Conservation (phyloP, 108 stramenopile genomes). For the Stephanodiscus triporus region DNA sequence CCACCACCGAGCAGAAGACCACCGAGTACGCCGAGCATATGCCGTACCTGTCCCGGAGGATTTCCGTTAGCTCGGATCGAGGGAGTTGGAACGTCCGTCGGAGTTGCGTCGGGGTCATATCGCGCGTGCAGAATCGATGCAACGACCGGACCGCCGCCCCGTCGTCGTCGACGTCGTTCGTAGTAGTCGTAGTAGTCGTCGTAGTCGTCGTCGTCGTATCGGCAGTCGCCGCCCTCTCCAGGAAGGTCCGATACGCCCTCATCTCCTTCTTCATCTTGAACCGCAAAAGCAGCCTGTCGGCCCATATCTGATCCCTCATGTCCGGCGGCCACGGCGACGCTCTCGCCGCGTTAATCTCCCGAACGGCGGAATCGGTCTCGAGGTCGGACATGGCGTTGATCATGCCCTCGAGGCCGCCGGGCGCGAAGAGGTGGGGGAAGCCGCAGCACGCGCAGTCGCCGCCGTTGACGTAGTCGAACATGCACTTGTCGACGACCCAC, state of each 20-base stretch:
- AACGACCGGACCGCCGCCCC: conserved; percentile 21
- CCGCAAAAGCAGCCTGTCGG: conserved; percentile 76
- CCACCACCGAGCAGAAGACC: conserved; percentile 75
- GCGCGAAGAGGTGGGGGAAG: conserved; percentile 65
- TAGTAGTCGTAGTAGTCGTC: not conserved
- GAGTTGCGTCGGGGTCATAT: conserved; percentile 35
- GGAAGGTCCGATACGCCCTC: conserved; percentile 61
- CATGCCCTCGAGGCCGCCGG: conserved; percentile 48
- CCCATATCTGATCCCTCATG: conserved; percentile 86
- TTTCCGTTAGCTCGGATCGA: conserved; percentile 65
- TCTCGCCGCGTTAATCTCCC: conserved; percentile 66
- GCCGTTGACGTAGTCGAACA: conserved; percentile 84
- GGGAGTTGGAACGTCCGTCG: conserved; percentile 68
- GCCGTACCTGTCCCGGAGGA: conserved; percentile 62
- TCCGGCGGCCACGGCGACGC: conserved; percentile 76
- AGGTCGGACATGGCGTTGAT: conserved; percentile 81
- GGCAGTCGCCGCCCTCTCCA: conserved; percentile 45
- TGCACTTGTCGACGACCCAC: conserved; percentile 83
- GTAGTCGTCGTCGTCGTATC: not conserved
- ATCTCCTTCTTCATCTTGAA: conserved; percentile 83
- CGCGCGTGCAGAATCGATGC: conserved; percentile 46
- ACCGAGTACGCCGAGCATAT: conserved; percentile 75
- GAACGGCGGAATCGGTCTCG: conserved; percentile 77
- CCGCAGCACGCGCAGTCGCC: conserved; percentile 80
- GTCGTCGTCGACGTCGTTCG: not conserved